Evolutionary conservation across 306 rosid species (phyloP).

Genomic region (Cucurbita maxima): DNA sequence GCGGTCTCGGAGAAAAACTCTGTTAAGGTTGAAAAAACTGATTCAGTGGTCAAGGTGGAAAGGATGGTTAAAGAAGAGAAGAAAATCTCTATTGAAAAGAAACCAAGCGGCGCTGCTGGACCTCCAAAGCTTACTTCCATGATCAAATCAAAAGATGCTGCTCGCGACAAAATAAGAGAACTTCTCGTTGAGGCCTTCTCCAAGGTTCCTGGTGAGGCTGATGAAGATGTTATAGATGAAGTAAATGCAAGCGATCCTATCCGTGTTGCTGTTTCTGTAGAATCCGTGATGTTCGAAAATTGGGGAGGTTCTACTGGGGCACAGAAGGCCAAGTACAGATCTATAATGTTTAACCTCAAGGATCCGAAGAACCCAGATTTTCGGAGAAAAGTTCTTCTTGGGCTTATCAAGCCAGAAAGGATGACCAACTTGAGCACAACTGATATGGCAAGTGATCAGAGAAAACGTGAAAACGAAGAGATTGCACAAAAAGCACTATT

Average conservation of each 20-base stretch:
- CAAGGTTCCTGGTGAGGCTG: slow-evolving; percentile 56
- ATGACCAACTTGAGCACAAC: slow-evolving; percentile 55
- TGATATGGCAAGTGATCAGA: slow-evolving; percentile 91
- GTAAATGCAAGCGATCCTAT: slow-evolving; percentile 67
- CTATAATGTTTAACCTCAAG: slow-evolving; percentile 82
- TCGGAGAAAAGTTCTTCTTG: slow-evolving; percentile 80
- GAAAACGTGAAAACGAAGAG: slow-evolving; percentile 56
- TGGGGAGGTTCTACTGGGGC: slow-evolving; percentile 93
- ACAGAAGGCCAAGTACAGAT: slow-evolving; percentile 80
- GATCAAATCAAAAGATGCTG: slow-evolving; percentile 52
- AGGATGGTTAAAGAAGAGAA: slow-evolving; percentile 37
- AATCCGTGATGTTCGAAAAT: slow-evolving; percentile 63
- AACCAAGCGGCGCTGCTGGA: slow-evolving; percentile 20
- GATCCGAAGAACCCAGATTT: slow-evolving; percentile 88
- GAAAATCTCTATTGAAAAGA: slow-evolving; percentile 30
- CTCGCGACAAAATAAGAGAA: slow-evolving; percentile 68
- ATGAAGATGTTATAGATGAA: slow-evolving; percentile 30
- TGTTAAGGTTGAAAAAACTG: slow-evolving; percentile 36
- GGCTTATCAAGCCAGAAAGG: slow-evolving; percentile 47
- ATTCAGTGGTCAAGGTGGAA: slow-evolving; percentile 45
- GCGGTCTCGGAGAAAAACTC: slow-evolving; percentile 14
- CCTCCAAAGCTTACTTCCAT: slow-evolving; percentile 62
- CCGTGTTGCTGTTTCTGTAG: slow-evolving; percentile 76
- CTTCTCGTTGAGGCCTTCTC: slow-evolving; percentile 64
- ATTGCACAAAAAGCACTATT: slow-evolving; percentile 60